Base-by-base conservation (phyloP, 2,329 filamentous ascomycete species). In the Aspergillus eucalypticola region DNA sequence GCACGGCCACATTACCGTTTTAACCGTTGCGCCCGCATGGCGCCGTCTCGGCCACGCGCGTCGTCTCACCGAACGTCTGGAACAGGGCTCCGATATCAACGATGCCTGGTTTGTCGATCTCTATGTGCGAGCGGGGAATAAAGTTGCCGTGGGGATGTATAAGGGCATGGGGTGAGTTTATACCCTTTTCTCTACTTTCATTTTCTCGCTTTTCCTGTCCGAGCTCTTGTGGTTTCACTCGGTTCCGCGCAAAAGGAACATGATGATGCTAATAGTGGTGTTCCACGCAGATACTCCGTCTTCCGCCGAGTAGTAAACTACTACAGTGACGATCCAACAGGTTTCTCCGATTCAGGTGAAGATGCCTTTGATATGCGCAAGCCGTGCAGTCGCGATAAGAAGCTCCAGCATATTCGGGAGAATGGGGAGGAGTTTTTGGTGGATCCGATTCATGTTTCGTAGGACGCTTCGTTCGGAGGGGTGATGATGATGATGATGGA, bases 361-460 rank as follows among this genome's bases (percentile, higher is more conserved):
- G 94, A 98, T 80, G 95, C 94, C 17, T 95, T 91, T 75, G 95
- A 99, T 79, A 99, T 99, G 95, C 87, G 95, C 66, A 98, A 97
- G 75, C 86, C 92, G 39, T 86, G 94, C 79, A 90, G 86, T 76
- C 85, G 93, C 71, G 95, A 99, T 78, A 86, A 84, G 75, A 85
- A 88, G 58, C 79, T 84, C 60, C 85, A 90, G 75, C 91, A 96
- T 76, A 84, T 96, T 51, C 85, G 95, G 65, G 85, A 89, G 56
- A 86, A 94, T 68, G 95, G 95, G 17, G 90, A 95, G 80, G 83
- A 86, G 60, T 87, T 91, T 73, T 83, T 85, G 67, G 92, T 99
- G 25, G 81, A 85, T 52, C 91, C 93, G 2, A 87, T 91, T 62
- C 91, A 97, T 78, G 93, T 99, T 55, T 97, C 77, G 54, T 76